These are phyloP conservation scores for Pleurostoma richardsiae DNA, from an alignment of 2,329 filamentous ascomycete genomes.

Conservation along the genomic window DNA sequence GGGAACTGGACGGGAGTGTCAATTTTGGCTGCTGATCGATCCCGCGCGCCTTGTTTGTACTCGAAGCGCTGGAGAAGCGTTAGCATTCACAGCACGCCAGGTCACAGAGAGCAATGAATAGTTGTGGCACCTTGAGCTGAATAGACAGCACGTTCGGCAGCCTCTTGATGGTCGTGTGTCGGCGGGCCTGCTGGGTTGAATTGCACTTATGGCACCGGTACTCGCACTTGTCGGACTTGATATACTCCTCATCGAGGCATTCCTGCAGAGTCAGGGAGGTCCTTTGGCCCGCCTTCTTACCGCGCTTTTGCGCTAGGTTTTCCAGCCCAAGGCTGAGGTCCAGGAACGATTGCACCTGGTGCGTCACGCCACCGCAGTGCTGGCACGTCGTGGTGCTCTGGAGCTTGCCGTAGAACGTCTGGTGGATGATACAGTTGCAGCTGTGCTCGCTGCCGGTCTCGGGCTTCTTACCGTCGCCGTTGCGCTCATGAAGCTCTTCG, in stretches of 20 bases:
- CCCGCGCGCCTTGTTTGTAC: constrained; percentile 59
- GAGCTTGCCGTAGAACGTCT: constrained; percentile 89
- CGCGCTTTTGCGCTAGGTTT: constrained; percentile 60
- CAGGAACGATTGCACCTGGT: constrained; percentile 82
- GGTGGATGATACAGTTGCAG: constrained; percentile 89
- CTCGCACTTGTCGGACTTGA: constrained; percentile 79
- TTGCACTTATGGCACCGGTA: constrained; percentile 83
- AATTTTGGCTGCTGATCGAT: constrained; percentile 76
- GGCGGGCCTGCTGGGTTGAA: constrained; percentile 71
- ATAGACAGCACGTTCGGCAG: constrained; percentile 87
- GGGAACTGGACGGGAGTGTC: constrained; percentile 84
- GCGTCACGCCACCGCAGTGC: constrained; percentile 76
- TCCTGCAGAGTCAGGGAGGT: constrained; percentile 56
- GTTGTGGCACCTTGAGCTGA: constrained; percentile 70
- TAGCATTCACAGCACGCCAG: neutral
- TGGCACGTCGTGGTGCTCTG: constrained; percentile 88
- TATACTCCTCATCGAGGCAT: constrained; percentile 82
- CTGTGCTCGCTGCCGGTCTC: constrained; percentile 54
- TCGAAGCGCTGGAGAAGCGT: constrained; percentile 55
- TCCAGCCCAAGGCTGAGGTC: constrained; percentile 88
- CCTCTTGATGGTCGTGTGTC: constrained; percentile 78
- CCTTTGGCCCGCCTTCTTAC: constrained; percentile 46
- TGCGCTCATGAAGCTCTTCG: constrained; percentile 83
- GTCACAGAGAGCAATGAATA: neutral
- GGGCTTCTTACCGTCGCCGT: constrained; percentile 63